Evolutionary conservation across 2,329 filamentous ascomycete genomes (phyloP).

Genomic region (Magnaporthales sp.): DNA sequence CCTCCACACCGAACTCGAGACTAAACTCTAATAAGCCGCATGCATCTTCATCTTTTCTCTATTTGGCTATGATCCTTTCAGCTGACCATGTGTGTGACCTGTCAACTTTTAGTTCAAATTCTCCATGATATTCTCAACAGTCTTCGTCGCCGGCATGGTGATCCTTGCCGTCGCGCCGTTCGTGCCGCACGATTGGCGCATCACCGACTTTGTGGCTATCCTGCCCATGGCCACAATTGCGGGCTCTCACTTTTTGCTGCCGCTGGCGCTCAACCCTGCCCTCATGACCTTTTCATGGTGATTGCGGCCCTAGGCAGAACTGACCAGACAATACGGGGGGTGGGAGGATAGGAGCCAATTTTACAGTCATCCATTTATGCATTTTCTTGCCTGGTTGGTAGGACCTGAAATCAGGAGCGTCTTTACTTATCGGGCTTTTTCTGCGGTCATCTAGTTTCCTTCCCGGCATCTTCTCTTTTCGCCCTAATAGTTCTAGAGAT

Average conservation of each 20-base stretch:
- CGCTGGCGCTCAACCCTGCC: constrained; percentile 68
- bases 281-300: constrained; percentile 75
- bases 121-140: constrained; percentile 52
- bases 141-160: constrained; percentile 54
- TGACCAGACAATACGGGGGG: background rate
- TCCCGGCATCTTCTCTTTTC: no score
- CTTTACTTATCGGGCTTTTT: background rate
- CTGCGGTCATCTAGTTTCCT: background rate
- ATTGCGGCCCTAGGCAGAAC: constrained; percentile 3
- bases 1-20: background rate
- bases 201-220: constrained; percentile 66
- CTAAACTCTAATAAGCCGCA: background rate
- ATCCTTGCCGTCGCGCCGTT: constrained; percentile 55
- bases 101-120: constrained; percentile 55
- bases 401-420: background rate
- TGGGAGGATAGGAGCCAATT: background rate
- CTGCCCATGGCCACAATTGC: constrained; percentile 67
- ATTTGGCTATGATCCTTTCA: background rate
- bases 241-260: constrained; percentile 60
- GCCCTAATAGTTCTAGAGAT: background rate
- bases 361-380: background rate
- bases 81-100: background rate
- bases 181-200: constrained; percentile 56
- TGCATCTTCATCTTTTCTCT: background rate
- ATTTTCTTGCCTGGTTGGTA: background rate